Evolutionary conservation across 169 alveolate species (phyloP).

Genomic region (Plasmodium coatneyi): DNA sequence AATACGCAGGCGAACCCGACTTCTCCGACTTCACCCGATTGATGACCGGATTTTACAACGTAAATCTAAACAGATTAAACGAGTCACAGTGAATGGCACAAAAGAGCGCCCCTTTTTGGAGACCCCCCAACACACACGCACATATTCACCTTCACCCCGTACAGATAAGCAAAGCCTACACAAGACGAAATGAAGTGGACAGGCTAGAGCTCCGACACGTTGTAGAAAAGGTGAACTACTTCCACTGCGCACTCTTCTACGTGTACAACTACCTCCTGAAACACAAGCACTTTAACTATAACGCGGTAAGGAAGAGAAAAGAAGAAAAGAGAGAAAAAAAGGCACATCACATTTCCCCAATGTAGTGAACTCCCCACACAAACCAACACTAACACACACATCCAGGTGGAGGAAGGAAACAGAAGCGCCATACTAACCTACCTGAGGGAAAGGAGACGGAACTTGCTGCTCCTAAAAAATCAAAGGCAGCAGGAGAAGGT

Average conservation of each 20-base stretch:
- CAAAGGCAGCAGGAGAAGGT: constrained; percentile 44
- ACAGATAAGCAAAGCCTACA: constrained; percentile 46
- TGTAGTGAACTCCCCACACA: neutral
- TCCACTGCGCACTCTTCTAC: constrained; percentile 32
- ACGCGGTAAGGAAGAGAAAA: constrained; percentile 22
- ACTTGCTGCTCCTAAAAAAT: constrained; percentile 26
- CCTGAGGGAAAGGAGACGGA: constrained; percentile 30
- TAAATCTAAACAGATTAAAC: neutral
- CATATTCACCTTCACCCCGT: neutral
- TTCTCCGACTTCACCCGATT: constrained; percentile 65
- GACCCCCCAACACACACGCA: neutral
- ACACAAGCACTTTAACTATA: constrained; percentile 52
- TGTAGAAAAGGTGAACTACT: constrained; percentile 44
- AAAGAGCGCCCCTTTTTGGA: neutral
- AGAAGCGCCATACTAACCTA: constrained; percentile 9
- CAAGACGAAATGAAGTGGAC: constrained; percentile 27
- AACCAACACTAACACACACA: neutral
- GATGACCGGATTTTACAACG: constrained; percentile 47
- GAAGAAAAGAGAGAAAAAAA: neutral
- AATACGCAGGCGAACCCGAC: constrained; percentile 66
- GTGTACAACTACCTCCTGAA: constrained; percentile 35
- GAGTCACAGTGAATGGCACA: neutral
- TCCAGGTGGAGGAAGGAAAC: constrained; percentile 56
- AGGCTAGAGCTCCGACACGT: constrained; percentile 13
- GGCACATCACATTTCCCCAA: neutral